A percentile compares a stretch with the other conserved stretches of the same genome.
Evolutionary conservation across 179 eudicot genomes (phyloP).

Genomic region (Sideroxylon spinosum): DNA sequence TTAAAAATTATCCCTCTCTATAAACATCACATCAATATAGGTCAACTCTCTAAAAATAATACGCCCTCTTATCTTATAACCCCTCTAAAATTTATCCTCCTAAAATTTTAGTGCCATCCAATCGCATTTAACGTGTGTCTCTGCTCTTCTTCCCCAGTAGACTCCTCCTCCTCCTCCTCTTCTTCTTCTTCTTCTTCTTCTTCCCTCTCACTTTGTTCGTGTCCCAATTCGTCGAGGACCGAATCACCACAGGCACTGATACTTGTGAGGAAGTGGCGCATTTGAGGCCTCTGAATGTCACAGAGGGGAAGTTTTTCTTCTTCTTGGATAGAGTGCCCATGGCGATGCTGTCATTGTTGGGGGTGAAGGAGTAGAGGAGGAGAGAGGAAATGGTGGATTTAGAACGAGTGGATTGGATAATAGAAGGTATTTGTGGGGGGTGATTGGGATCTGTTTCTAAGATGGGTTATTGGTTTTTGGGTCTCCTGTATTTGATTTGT

Average conservation of each 20-base stretch:
- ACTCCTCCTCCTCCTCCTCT: slow-evolving; percentile 17
- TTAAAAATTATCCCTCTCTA: no score
- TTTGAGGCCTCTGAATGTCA: slow-evolving; percentile 67
- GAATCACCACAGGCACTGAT: slow-evolving; percentile 61
- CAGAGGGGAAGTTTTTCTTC: slow-evolving; percentile 43
- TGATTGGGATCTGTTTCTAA: slow-evolving; percentile 5
- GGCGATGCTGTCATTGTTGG: slow-evolving; percentile 9
- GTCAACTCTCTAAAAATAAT: no score
- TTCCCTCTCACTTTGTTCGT: slow-evolving; percentile 30
- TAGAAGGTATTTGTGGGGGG: slow-evolving; percentile 36
- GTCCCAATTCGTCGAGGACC: slow-evolving; percentile 75
- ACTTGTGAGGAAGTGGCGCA: slow-evolving; percentile 71
- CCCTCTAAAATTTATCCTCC: no score
- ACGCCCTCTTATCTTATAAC: no score
- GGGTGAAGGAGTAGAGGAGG: slow-evolving; percentile 42
- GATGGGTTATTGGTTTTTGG: slow-evolving; percentile 30
- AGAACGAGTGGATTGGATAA: slow-evolving; percentile 49
- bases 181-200: slow-evolving; percentile 34
- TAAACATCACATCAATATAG: no score
- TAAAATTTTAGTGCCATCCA: no score
- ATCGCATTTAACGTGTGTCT: no score
- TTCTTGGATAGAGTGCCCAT: slow-evolving; percentile 15
- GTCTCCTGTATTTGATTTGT: slow-evolving; percentile 33
- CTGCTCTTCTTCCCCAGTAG: no score
- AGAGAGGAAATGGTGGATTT: slow-evolving; percentile 75